Base-by-base conservation (phyloP, 169 alveolate species). In the Cryptosporidium sp. region DNA sequence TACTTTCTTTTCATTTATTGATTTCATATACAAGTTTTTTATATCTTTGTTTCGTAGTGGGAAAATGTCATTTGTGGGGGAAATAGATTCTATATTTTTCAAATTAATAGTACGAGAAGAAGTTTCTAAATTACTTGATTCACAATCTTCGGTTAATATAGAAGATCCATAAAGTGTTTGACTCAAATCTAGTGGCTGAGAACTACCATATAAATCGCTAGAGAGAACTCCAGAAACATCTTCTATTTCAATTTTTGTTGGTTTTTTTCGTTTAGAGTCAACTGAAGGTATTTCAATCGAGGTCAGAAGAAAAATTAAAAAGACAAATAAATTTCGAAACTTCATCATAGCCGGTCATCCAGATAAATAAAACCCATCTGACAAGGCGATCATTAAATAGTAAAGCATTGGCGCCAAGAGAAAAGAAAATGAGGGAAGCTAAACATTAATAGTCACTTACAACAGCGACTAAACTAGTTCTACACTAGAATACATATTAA, bases 31-130 rank as follows among this genome's bases (percentile, higher is more conserved):
- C 33, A 80, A 44, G 48, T 42, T 53, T 29, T 80, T 80, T 5
- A 80, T 29, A 8, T 80, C 62, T 65, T 80, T 80, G 53, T 62
- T 62, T 62, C 67, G 39, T 6, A 80, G 67, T 29, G 89, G 89
- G 23, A 80, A 60, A 10, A 80, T 80, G 29, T 80, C 89, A 26
- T 80, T 53, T 42, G 89, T 61, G n/a, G 89, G 89, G 26, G 89
- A 80, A 21, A 80, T 9, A 12, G 65, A 65, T 26, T 80, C 89
- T n/a, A 65, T 29, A 48, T 65, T 65, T 21, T 65, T 51, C 21
- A 80, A 33, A 62, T 62, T 4, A 23, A 48, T 31, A 6, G 65
- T n/a, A 21, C 44, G 35, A 7, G 42, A 9, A 45, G 61, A 60
- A 23, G 48, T n/a, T 39, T 37, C 60, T 9, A n/a, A 23, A 39